A percentile compares a stretch with the other conserved stretches of the same genome.
These are phyloP conservation scores for Eudorina sp. DNA, from an alignment of 139 green algal species.

Conservation along the genomic window DNA sequence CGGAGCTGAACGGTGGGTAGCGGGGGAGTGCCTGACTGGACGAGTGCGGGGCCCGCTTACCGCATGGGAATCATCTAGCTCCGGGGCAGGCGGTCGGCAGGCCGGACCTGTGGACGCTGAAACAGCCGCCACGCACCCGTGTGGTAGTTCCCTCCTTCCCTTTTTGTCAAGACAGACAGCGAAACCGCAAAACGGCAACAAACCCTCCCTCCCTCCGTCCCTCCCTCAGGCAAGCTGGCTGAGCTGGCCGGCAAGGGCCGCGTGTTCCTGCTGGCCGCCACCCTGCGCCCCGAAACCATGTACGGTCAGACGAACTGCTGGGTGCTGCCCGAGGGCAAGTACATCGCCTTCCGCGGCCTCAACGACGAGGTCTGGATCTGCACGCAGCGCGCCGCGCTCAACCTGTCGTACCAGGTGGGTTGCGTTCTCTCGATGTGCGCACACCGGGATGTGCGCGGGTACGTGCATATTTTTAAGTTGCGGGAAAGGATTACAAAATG, in stretches of 20 bases:
- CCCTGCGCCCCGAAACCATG: conserved; percentile 99
- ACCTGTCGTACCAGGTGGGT: conserved; percentile 92
- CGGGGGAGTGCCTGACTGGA: too few relatives aligned
- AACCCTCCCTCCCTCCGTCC: background rate
- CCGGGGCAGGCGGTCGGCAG: too few relatives aligned
- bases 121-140: too few relatives aligned
- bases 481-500: too few relatives aligned
- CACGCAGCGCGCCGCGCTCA: conserved; percentile 88
- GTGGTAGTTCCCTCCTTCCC: too few relatives aligned
- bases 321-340: conserved; percentile 96
- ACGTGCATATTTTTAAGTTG: too few relatives aligned
- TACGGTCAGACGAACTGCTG: conserved; percentile 99
- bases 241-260: conserved; percentile 74
- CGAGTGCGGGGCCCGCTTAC: too few relatives aligned
- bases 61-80: too few relatives aligned
- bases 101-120: too few relatives aligned
- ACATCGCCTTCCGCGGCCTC: conserved; percentile 88
- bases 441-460: too few relatives aligned
- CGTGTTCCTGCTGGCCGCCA: conserved; percentile 95
- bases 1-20: conserved; percentile 78
- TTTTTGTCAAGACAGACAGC: too few relatives aligned
- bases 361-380: conserved; percentile 94
- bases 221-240: conserved; percentile 80
- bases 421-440: too few relatives aligned
- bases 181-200: background rate